Conservation (phyloP, 306 rosid genomes). For the Quercus cerris region DNA sequence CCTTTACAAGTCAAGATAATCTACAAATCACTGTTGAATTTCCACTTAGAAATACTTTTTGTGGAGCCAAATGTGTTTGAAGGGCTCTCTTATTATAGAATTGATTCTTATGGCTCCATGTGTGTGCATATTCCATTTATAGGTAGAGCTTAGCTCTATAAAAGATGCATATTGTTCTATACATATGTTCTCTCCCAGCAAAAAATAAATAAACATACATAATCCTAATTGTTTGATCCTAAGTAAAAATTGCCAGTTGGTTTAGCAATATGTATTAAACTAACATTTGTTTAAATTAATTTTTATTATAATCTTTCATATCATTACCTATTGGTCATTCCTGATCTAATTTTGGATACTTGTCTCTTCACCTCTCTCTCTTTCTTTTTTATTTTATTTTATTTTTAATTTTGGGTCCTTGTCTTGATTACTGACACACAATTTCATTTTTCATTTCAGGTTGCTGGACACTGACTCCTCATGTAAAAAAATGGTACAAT, state of each 20-base stretch:
- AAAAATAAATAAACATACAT: too few relatives aligned
- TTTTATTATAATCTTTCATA: not conserved
- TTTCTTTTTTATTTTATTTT: too few relatives aligned
- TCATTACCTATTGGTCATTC: not conserved
- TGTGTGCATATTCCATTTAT: not conserved
- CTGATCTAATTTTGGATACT: not conserved
- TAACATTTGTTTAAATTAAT: not conserved
- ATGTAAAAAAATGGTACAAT: conserved; percentile 28
- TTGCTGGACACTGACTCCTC: conserved; percentile 42
- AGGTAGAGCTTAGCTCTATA: not conserved
- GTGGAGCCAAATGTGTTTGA: not conserved
- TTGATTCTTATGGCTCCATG: not conserved
- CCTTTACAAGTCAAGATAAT: not conserved
- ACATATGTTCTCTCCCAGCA: not conserved
- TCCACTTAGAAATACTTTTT: not conserved
- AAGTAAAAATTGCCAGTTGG: not conserved
- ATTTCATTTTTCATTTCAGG: conserved; percentile 22
- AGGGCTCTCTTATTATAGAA: not conserved
- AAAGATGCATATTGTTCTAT: not conserved
- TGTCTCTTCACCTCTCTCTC: too few relatives aligned
- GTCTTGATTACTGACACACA: not conserved
- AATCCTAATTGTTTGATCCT: not conserved
- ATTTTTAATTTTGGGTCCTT: not conserved
- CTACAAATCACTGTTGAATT: not conserved
- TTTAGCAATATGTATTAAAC: not conserved